phyloP scores from a whole-genome alignment of 768 basidiomycete species.

The Suillus luteus region DNA sequence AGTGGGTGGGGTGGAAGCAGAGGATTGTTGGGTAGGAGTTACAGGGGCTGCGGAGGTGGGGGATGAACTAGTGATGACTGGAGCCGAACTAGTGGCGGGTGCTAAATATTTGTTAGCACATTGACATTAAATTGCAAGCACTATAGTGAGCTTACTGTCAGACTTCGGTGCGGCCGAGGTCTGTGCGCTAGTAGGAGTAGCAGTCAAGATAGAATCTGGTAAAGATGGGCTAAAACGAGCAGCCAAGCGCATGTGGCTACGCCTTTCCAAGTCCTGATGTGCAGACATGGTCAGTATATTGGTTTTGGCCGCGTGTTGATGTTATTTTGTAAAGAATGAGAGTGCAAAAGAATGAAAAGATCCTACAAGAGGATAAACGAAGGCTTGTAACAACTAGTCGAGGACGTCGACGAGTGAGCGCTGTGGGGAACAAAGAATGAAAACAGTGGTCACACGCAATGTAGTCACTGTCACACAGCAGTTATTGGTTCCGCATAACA shows the following conservation, averaged over 20 bases:
- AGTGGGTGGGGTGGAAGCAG: conserved; percentile 9
- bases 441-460: background rate
- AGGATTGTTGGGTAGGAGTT: conserved; percentile 6
- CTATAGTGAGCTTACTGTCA: conserved; percentile 1
- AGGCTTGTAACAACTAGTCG: background rate
- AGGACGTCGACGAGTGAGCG: conserved; percentile 2
- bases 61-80: conserved; percentile 19
- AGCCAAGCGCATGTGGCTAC: conserved; percentile 11
- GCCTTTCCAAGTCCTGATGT: conserved; percentile 20
- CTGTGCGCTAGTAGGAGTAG: background rate
- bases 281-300: conserved; percentile 6
- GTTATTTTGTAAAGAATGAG: conserved; percentile 27
- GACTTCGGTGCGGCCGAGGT: background rate
- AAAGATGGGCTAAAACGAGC: conserved; percentile 18
- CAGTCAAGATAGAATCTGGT: background rate
- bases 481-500: too few relatives aligned
- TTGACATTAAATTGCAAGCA: conserved; percentile 11
- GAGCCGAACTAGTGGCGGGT: background rate
- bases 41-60: conserved; percentile 20
- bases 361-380: background rate
- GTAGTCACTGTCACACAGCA: background rate
- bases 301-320: conserved; percentile 1
- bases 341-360: conserved; percentile 22
- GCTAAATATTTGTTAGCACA: background rate
- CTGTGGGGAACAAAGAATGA: conserved; percentile 7